These are phyloP conservation scores for Blastobotrys buckinghamii DNA, from an alignment of 1,139 yeast genomes.

Conservation along the genomic window DNA sequence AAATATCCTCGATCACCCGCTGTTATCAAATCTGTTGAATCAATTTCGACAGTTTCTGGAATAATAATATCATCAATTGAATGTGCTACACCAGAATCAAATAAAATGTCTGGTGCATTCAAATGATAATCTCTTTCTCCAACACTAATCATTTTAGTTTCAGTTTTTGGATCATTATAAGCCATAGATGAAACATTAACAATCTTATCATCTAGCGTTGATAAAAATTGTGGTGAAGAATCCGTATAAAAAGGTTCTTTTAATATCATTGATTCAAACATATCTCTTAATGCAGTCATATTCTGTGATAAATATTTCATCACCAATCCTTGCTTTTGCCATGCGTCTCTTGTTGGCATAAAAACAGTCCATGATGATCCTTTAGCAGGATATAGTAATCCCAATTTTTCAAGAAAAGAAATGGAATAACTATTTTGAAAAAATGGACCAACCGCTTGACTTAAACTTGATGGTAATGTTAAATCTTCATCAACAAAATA, in stretches of 20 bases:
- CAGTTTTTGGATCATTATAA: slow-evolving; percentile 29
- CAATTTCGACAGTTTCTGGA: slow-evolving; percentile 52
- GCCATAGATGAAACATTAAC: not conserved
- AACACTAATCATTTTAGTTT: slow-evolving; percentile 26
- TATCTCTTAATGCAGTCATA: slow-evolving; percentile 42
- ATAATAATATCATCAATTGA: slow-evolving; percentile 49
- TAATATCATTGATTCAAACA: slow-evolving; percentile 56
- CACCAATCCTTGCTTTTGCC: slow-evolving; percentile 63
- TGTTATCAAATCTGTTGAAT: slow-evolving; percentile 51
- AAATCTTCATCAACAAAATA: slow-evolving; percentile 58
- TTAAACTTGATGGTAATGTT: slow-evolving; percentile 48
- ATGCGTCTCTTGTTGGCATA: slow-evolving; percentile 71
- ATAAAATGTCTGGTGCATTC: slow-evolving; percentile 61
- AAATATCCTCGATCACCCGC: slow-evolving; percentile 44
- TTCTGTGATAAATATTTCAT: slow-evolving; percentile 53
- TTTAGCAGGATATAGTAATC: slow-evolving; percentile 39
- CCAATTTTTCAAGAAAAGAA: slow-evolving; percentile 45
- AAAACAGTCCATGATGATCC: slow-evolving; percentile 69
- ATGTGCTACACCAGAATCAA: slow-evolving; percentile 83
- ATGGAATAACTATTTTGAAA: slow-evolving; percentile 49
- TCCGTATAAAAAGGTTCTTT: slow-evolving; percentile 67
- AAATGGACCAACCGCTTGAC: slow-evolving; percentile 49
- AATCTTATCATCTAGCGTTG: slow-evolving; percentile 3
- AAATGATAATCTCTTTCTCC: slow-evolving; percentile 22
- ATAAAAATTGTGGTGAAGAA: slow-evolving; percentile 33